Percentiles rank a stretch among this genome's conserved stretches.
Conservation (phyloP, 1,139 yeast species). For the Protomyces pachydermus region DNA sequence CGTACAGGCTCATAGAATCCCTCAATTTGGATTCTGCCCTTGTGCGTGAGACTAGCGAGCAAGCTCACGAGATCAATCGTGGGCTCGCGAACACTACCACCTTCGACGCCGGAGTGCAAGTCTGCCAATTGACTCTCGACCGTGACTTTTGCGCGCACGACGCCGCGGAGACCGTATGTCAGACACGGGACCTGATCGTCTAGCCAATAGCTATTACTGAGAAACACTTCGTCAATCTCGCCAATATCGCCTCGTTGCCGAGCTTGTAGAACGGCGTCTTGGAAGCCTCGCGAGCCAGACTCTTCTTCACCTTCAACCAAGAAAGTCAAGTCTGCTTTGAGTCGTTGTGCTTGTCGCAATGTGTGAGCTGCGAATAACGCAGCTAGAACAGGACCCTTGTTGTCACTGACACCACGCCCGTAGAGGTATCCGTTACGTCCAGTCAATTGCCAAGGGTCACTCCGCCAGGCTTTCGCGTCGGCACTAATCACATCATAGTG, state of each 20-base stretch:
- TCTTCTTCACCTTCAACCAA: conserved; percentile 95
- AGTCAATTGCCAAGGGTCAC: conserved; percentile 70
- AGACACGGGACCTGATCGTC: conserved; percentile 85
- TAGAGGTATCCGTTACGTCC: conserved; percentile 80
- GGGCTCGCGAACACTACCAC: conserved; percentile 86
- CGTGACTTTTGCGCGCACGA: conserved; percentile 69
- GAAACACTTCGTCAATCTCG: conserved; percentile 75
- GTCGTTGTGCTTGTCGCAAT: conserved; percentile 48
- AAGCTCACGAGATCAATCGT: conserved; percentile 76
- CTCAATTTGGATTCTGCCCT: conserved; percentile 61
- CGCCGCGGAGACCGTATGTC: conserved; percentile 91
- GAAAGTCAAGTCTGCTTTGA: conserved; percentile 72
- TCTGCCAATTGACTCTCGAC: conserved; percentile 73
- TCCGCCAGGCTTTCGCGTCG: conserved; percentile 61
- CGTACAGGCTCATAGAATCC: conserved; percentile 63
- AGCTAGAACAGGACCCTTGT: conserved; percentile 90
- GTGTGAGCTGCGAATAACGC: conserved; percentile 85
- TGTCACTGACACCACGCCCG: conserved; percentile 91
- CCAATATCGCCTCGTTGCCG: conserved; percentile 50
- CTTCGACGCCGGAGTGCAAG: conserved; percentile 94
- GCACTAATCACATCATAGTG: conserved; percentile 90
- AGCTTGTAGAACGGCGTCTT: conserved; percentile 53
- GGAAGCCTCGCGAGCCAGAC: conserved; percentile 83
- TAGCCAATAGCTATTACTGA: conserved; percentile 91
- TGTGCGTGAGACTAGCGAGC: conserved; percentile 56